phyloP scores from a whole-genome alignment of 345 rosid genomes.

The Schrenkiella parvula region DNA sequence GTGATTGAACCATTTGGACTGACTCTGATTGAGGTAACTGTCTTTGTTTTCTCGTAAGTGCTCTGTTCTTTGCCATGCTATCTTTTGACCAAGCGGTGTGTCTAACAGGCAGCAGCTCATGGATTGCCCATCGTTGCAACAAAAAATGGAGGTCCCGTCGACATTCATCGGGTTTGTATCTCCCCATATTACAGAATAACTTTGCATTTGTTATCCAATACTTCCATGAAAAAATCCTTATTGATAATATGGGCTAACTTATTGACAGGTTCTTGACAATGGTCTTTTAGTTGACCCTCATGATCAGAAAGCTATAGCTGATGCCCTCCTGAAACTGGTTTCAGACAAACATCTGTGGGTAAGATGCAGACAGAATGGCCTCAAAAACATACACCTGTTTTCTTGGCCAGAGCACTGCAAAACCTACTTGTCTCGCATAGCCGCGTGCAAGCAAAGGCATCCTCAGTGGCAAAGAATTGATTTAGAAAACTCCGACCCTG shows the following conservation, averaged over 20 bases:
- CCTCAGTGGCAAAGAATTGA: slow-evolving; percentile 60
- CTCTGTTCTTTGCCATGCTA: not conserved
- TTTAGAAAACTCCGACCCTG: slow-evolving; percentile 37
- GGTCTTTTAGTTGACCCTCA: slow-evolving; percentile 78
- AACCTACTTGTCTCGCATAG: slow-evolving; percentile 51
- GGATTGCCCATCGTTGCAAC: slow-evolving; percentile 80
- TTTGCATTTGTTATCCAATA: not conserved
- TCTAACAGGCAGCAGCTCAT: slow-evolving; percentile 68
- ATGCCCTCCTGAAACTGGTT: slow-evolving; percentile 67
- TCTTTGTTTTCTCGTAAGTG: slow-evolving; percentile 14
- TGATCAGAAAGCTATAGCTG: slow-evolving; percentile 59
- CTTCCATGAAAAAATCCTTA: not conserved
- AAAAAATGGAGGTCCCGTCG: slow-evolving; percentile 88
- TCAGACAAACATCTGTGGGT: slow-evolving; percentile 67
- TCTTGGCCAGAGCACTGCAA: slow-evolving; percentile 80
- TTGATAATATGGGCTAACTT: not conserved
- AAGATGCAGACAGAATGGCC: slow-evolving; percentile 61
- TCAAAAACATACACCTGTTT: slow-evolving; percentile 59
- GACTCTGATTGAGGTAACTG: slow-evolving; percentile 65
- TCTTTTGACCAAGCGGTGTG: slow-evolving; percentile 8
- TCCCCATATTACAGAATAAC: not conserved
- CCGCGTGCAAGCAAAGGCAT: slow-evolving; percentile 59
- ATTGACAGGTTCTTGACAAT: slow-evolving; percentile 60
- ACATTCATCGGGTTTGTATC: slow-evolving; percentile 53
- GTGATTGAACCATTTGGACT: slow-evolving; percentile 86